Evolutionary conservation across 2,329 filamentous ascomycete species (phyloP).

Genomic region (Claviceps humidiphila): DNA sequence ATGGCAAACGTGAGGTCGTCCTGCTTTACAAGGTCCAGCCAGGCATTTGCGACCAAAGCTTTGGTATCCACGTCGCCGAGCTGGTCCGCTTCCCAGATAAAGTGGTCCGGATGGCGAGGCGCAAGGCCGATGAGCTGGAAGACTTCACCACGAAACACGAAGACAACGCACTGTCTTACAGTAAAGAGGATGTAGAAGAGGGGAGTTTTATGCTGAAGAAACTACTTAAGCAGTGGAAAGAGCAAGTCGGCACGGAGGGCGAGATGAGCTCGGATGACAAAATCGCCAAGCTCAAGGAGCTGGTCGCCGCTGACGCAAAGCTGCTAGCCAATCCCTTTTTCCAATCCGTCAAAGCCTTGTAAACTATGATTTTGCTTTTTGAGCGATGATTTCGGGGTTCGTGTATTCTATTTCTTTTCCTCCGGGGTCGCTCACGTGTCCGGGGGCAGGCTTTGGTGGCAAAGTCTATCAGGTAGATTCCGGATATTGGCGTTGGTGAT

Average conservation of each 20-base stretch:
- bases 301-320: slow-evolving; percentile 62
- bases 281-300: slow-evolving; percentile 61
- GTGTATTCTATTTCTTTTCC: not conserved
- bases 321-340: slow-evolving; percentile 57
- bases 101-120: slow-evolving; percentile 97
- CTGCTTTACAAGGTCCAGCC: slow-evolving; percentile 93
- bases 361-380: slow-evolving; percentile 7
- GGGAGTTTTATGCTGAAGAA: slow-evolving; percentile 77
- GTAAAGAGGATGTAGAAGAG: slow-evolving; percentile 76
- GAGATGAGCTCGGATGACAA: slow-evolving; percentile 61
- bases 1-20: slow-evolving; percentile 68
- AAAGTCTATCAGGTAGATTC: not conserved
- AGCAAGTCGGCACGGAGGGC: slow-evolving; percentile 46
- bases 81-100: slow-evolving; percentile 93
- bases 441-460: not conserved
- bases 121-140: slow-evolving; percentile 95
- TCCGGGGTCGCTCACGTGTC: too few relatives aligned
- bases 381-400: not conserved
- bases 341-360: slow-evolving; percentile 45
- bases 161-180: slow-evolving; percentile 46
- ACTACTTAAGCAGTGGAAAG: slow-evolving; percentile 75
- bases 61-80: slow-evolving; percentile 96
- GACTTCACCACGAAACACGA: slow-evolving; percentile 80
- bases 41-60: slow-evolving; percentile 92
- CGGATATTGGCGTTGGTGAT: not conserved